Evolutionary conservation across 148 eudicot genomes (phyloP), one percentile per base, ranked within the genome.

Genomic region (Silene conica): DNA sequence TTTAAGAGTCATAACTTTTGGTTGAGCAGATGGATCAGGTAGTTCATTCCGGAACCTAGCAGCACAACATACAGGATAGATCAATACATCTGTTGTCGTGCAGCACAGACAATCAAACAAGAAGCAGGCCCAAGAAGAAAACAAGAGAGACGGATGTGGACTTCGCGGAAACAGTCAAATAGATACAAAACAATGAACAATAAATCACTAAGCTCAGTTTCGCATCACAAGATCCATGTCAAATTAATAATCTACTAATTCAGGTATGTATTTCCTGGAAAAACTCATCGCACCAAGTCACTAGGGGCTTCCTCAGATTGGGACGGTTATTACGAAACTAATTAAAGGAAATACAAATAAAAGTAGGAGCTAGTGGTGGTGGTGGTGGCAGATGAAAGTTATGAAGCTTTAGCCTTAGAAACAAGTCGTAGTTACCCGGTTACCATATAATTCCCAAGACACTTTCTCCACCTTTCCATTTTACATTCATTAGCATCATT

Each of bases 1-100:
- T 63, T 77, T 85, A 56, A 87, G 50, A 60, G 89, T 70, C 88
- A 92, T 76, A 73, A 95, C 89, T 89, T 95, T 95, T 63, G 87
- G 89, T 75, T 92, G 97, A 58, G 93, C 89, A 60, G 92, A 85
- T 64, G 95, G 92, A 85, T 95, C 99, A 77, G 99, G 99, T 71
- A 95, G 86, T 84, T 90, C 97, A 84, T 95, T 92, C 62, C 96
- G 88, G 70, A 95, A 95, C 82, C 99, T 95, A 79, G 63, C 81
- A 80, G 75, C 70, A 64, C 23, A 75, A 38, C 63, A 67, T 19
- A 67, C 34, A 71, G 61, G 74, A 55, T n/a, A 70, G 11, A 31
- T 54, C 28, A 45, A 45, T 46, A 31, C 21, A 34, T 18, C 14
- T 69, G 69, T 21, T 72, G 55, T 19, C 38, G 50, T 69, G 54